Percentiles rank a stretch among this genome's conserved stretches.
phyloP scores from a whole-genome alignment of 179 eudicot genomes.

The Spinacia oleracea region DNA sequence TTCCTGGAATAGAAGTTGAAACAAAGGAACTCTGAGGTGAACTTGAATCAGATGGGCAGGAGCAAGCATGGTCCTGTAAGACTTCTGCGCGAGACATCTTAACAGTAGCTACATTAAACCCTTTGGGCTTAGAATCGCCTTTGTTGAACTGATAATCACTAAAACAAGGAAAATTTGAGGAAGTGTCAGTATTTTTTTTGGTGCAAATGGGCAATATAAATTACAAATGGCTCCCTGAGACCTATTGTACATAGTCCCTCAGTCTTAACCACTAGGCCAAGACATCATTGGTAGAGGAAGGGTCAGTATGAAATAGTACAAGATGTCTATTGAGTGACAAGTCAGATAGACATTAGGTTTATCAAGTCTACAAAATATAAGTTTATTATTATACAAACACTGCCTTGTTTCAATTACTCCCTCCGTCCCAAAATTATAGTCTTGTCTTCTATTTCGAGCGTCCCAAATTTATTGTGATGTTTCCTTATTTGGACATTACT shows the following conservation, averaged over 20 bases:
- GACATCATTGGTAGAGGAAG: too few species aligned
- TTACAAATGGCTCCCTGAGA: too few species aligned
- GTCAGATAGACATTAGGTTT: neutral
- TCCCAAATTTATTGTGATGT: too few species aligned
- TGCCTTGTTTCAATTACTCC: neutral
- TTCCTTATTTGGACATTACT: too few species aligned
- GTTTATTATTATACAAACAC: neutral
- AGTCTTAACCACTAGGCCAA: too few species aligned
- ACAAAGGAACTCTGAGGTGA: conserved; percentile 37
- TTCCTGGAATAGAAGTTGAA: conserved; percentile 30
- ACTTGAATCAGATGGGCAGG: conserved; percentile 26
- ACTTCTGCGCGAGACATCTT: conserved; percentile 19
- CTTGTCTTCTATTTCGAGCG: too few species aligned
- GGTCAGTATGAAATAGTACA: neutral
- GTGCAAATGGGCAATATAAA: too few species aligned
- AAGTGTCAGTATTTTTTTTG: too few species aligned
- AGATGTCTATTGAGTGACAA: neutral
- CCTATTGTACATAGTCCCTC: too few species aligned
- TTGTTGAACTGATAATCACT: conserved; percentile 24
- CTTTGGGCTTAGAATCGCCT: conserved; percentile 20
- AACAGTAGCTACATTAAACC: conserved; percentile 6
- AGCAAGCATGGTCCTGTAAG: conserved; percentile 26
- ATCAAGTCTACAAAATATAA: neutral
- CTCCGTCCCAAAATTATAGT: too few species aligned
- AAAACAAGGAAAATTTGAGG: conserved; percentile 11